Base-by-base conservation (phyloP, 2,329 filamentous ascomycete genomes). In the Paraconiothyrium sp. region DNA sequence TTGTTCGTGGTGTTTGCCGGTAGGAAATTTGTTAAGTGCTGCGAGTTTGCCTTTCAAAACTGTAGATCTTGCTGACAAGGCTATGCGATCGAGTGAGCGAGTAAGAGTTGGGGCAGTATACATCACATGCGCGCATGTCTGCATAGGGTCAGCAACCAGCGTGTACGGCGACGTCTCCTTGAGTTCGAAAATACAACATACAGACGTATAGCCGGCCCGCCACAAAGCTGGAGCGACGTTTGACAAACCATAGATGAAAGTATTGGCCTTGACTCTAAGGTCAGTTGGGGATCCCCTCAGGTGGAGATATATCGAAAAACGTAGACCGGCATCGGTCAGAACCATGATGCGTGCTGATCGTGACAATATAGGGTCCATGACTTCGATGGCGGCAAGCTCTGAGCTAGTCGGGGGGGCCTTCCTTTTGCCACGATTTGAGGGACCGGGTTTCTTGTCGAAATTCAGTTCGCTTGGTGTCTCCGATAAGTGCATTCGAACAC, bases 191-290 rank as follows among this genome's bases (percentile, higher is more conserved):
- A 55, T 16, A 3, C 46, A 61, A 46, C 61, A 49, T 69, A 79
- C 76, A 20, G 60, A 58, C 20, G 78, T 63, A 62, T 79, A 79
- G 7, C 72, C 76, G 7, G 77, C 75, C 50, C 73, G 75, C 77
- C 78, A 84, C 32, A 83, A 48, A 4, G 69, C 61, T 3, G 82
- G 81, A 41, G 75, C 77, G 6, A 82, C 55, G 41, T 78, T 72
- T 41, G 76, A 69, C 3, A 84, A 71, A 46, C 72, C 72, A 41
- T 70, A 63, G 24, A 70, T 64, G 11, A 76, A 76, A 14, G 76
- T 76, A 27, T 66, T 78, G 32, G 72, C 71, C 54, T 68, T 73
- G 16, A 79, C 48, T 27, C 72, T 76, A 8, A 79, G 47, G 9
- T 72, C 72, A 22, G 60, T 62, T 1, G 58, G 5, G 0, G 69